Percentiles rank a stretch among this genome's conserved stretches.
Conservation (phyloP, 192 early-diverging fungal genomes). For the Thamnidium elegans region DNA sequence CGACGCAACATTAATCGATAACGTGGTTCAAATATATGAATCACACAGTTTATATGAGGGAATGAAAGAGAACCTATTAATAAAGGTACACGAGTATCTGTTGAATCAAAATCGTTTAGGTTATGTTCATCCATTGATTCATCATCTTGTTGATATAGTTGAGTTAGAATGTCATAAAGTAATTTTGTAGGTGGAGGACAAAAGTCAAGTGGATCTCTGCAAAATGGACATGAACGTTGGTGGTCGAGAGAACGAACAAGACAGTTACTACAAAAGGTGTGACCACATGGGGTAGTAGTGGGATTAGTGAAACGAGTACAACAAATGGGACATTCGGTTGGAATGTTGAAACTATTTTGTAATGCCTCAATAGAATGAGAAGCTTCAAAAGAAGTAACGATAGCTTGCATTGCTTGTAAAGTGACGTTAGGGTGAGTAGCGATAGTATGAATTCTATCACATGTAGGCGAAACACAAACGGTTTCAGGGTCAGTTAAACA, state of each 20-base stretch:
- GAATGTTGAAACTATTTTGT: not conserved
- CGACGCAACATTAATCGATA: conserved; percentile 60
- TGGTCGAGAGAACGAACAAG: conserved; percentile 56
- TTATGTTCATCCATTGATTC: conserved; percentile 24
- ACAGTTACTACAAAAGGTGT: conserved; percentile 63
- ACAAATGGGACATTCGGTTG: conserved; percentile 62
- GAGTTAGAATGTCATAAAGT: conserved; percentile 22
- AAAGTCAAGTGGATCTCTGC: conserved; percentile 37
- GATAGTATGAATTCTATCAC: conserved; percentile 16
- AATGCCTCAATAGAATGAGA: conserved; percentile 6
- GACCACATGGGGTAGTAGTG: conserved; percentile 63
- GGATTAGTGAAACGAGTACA: conserved; percentile 50
- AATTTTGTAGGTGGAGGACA: conserved; percentile 34
- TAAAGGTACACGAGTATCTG: conserved; percentile 44
- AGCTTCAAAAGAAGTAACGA: not conserved
- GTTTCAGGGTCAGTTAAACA: conserved; percentile 22
- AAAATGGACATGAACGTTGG: conserved; percentile 42
- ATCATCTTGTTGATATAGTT: conserved; percentile 13
- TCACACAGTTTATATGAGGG: conserved; percentile 54
- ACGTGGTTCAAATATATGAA: conserved; percentile 65
- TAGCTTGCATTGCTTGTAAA: conserved; percentile 29
- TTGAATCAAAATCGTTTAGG: conserved; percentile 4
- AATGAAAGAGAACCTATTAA: conserved; percentile 57
- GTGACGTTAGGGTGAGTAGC: conserved; percentile 28
- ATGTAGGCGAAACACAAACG: conserved; percentile 15